These are phyloP conservation scores for Colletotrichum scovillei DNA, from an alignment of 2,329 filamentous ascomycete genomes.

Conservation along the genomic window DNA sequence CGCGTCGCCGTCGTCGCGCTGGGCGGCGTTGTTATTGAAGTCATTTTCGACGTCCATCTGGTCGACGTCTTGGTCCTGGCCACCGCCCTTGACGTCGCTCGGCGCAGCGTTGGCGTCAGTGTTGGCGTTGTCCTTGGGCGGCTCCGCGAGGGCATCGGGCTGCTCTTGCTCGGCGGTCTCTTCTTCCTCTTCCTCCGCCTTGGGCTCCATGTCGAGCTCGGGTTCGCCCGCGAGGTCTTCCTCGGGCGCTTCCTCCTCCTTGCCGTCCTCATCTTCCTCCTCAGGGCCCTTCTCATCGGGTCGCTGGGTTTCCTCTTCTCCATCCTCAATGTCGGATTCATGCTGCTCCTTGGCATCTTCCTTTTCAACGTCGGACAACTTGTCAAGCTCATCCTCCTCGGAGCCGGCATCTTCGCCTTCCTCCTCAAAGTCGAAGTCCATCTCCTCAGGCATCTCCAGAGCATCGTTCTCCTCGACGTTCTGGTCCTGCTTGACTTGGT, in stretches of 20 bases:
- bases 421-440: constrained; percentile 85
- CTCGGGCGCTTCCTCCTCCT: constrained; percentile 52
- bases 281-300: constrained; percentile 45
- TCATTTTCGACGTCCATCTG: constrained; percentile 72
- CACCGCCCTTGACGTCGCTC: constrained; percentile 72
- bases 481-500: constrained; percentile 73
- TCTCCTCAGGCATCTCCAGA: constrained; percentile 86
- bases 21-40: constrained; percentile 68
- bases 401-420: constrained; percentile 66
- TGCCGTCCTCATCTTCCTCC: constrained; percentile 43
- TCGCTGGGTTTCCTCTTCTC: constrained; percentile 44
- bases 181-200: constrained; percentile 65
- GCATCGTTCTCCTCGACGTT: constrained; percentile 85
- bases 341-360: constrained; percentile 52
- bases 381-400: constrained; percentile 68
- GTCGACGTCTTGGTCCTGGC: constrained; percentile 73
- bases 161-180: constrained; percentile 49
- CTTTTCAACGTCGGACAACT: constrained; percentile 64
- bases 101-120: constrained; percentile 69
- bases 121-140: constrained; percentile 57
- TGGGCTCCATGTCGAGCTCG: constrained; percentile 57
- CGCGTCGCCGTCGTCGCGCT: constrained; percentile 74
- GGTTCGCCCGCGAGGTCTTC: constrained; percentile 50
- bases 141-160: constrained; percentile 47
- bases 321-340: constrained; percentile 48